Percentiles rank a stretch among this genome's conserved stretches.
These are phyloP conservation scores for Venustampulla echinocandica DNA, from an alignment of 495 filamentous ascomycete species.

Conservation along the genomic window DNA sequence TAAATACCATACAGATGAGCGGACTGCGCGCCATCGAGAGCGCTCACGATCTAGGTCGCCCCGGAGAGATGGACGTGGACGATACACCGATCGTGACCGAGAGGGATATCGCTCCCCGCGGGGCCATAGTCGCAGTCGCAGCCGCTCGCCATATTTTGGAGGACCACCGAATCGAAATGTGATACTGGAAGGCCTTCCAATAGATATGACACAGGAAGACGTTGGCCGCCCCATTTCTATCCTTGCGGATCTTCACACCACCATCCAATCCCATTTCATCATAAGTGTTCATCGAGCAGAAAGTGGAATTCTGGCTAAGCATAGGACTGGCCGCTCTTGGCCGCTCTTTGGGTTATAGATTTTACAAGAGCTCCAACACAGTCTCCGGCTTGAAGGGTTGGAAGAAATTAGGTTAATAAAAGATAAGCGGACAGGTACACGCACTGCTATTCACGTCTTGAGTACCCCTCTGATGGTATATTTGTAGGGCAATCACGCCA, in stretches of 20 bases:
- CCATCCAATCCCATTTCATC: conserved; percentile 8
- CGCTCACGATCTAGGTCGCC: conserved; percentile 24
- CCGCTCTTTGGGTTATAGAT: conserved; percentile 45
- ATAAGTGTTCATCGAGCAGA: conserved; percentile 22
- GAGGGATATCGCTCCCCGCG: conserved; percentile 46
- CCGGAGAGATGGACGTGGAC: conserved; percentile 22
- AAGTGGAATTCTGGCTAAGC: conserved; percentile 37
- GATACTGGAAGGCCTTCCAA: conserved; percentile 50
- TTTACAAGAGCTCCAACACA: conserved; percentile 49
- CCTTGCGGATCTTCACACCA: conserved; percentile 15
- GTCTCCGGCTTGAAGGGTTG: conserved; percentile 47
- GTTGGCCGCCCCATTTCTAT: conserved; percentile 43
- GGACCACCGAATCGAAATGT: conserved; percentile 38
- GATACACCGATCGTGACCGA: conserved; percentile 47
- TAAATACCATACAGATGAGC: conserved; percentile 19
- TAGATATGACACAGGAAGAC: conserved; percentile 54
- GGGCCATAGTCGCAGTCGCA: conserved; percentile 34
- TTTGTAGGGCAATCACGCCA: conserved; percentile 47
- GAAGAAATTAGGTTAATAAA: conserved; percentile 59
- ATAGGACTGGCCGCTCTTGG: conserved; percentile 26
- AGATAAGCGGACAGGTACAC: conserved; percentile 55
- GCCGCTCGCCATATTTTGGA: conserved; percentile 37
- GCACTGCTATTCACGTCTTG: background rate
- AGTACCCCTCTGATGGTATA: too few species aligned
- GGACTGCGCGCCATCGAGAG: conserved; percentile 16